Evolutionary conservation across 192 early-diverging fungal species (phyloP), one percentile per base, ranked within the genome.

Genomic region (Backusella morwellensis): DNA sequence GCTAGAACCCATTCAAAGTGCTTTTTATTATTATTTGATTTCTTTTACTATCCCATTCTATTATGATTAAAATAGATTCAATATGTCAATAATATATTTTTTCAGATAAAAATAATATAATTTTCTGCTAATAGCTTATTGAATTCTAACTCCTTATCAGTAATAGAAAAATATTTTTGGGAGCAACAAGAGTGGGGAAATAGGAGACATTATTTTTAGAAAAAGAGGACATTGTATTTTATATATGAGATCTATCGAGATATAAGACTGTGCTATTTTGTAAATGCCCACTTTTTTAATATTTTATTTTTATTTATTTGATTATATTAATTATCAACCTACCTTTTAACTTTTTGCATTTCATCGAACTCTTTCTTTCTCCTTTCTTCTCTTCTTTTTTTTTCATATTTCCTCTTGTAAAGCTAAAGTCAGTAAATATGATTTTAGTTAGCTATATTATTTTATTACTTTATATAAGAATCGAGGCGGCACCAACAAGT

Each of bases 121-220:
- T 63, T 3, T 63, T 63, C 8, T 63, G 26, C 26, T 29, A 14
- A 63, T 63, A 29, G 3, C 26, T 63, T 63, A 63, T 11, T 63
- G 2, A 63, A 59, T 59, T 59, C 23, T 26, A 29, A 63, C 56
- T 63, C 56, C 56, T 63, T 63, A 26, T 63, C 56, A 26, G 21
- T 63, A 29, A 50, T 50, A n/a, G 47, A 50, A 63, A 4, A 29
- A 26, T 1, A 59, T 0, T 23, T 11, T 63, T 63, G 56, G 56
- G 56, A 63, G 56, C 56, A 63, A 26, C 56, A 63, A 29, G 12
- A 4, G 56, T 63, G 56, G 21, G 56, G 56, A 63, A 63, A 63
- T 63, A 63, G 56, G 56, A 63, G 56, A 63, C 8, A 23, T 29
- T 63, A 63, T 63, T 63, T 63, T 63, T 63, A 63, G 56, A 63